Percentiles rank a stretch among this genome's conserved stretches.
Evolutionary conservation across 495 filamentous ascomycete genomes (phyloP).

Genomic region (Friedmanniomyces simplex): DNA sequence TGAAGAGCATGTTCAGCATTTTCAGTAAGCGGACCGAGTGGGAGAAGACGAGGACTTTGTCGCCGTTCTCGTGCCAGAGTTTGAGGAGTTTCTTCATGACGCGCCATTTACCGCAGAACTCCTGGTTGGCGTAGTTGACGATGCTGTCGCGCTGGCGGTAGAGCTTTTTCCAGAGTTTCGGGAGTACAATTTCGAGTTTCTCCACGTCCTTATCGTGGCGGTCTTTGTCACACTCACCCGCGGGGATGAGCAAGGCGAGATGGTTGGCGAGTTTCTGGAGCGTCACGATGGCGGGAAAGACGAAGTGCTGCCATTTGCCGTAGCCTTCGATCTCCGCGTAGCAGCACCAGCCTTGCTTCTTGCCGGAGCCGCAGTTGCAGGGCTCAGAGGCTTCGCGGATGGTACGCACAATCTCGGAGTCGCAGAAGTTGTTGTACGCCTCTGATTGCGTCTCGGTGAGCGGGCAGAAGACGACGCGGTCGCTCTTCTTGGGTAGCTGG

Average conservation of each 20-base stretch:
- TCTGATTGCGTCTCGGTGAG: conserved; percentile 71
- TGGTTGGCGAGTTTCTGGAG: conserved; percentile 89
- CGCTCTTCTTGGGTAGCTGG: conserved; percentile 92
- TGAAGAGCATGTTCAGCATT: conserved; percentile 80
- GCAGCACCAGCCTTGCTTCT: conserved; percentile 79
- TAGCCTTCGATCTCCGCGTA: conserved; percentile 46
- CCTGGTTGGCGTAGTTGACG: conserved; percentile 71
- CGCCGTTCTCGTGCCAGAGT: conserved; percentile 81
- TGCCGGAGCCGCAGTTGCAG: conserved; percentile 61
- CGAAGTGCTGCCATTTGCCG: conserved; percentile 60
- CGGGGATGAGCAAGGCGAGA: conserved; percentile 77
- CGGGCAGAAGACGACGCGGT: conserved; percentile 90
- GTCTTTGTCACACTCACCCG: conserved; percentile 53
- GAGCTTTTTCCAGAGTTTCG: conserved; percentile 64
- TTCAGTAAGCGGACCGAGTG: conserved; percentile 77
- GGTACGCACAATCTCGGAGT: conserved; percentile 57
- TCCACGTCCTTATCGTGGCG: conserved; percentile 73
- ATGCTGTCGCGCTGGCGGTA: conserved; percentile 69
- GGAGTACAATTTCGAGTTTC: conserved; percentile 63
- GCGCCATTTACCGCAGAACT: conserved; percentile 97
- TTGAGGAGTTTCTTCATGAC: conserved; percentile 74
- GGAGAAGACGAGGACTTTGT: conserved; percentile 90
- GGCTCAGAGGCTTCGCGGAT: conserved; percentile 55
- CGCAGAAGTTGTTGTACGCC: conserved; percentile 74
- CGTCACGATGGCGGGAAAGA: conserved; percentile 76